Evolutionary conservation across 371 early-diverging fungal genomes (phyloP), one percentile per base, ranked within the genome.

Genomic region (Actinomucor elegans): DNA sequence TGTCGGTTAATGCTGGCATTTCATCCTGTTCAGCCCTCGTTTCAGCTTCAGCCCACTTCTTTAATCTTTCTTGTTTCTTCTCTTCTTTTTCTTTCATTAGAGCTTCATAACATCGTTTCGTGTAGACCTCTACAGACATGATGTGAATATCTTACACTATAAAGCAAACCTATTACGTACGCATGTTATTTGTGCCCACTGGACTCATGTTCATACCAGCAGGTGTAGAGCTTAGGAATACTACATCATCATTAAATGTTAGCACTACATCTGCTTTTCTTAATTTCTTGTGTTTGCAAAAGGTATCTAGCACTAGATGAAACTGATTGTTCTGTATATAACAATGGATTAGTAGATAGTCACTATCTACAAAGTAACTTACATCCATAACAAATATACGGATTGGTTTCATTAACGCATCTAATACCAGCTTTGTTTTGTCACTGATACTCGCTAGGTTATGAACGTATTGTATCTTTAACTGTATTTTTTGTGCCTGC

Each of bases 351-450:
- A 41, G 9, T 10, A 42, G 12, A 10, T 5, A 14, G n/a, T 11
- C 3, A 12, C 1, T n/a, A n/a, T 23, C 5, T 17, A 26, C 26
- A 24, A 36, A 31, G 5, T 27, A 20, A 23, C 60, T 57, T 65
- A 71, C 76, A 59, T 75, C 64, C 67, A 67, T 58, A 41, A 75
- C 52, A 40, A 61, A 52, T 10, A 72, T 42, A 21, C 64, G 64
- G 41, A 72, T 47, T 15, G 73, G 68, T 24, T 70, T 70, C 17
- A 35, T 32, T 7, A 68, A 24, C 20, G 32, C 48, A 1, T 53
- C 48, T 3, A 70, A 8, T 5, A 58, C 10, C 0, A 6, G 18
- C 5, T 51, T 40, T 9, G 27, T 15, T 24, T 12, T 44, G 14
- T 10, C n/a, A 27, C 35, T 17, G 17, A 44, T 28, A 40, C 35